Evolutionary conservation across 768 basidiomycete species (phyloP).

Genomic region (Phaffia tasmanica): DNA sequence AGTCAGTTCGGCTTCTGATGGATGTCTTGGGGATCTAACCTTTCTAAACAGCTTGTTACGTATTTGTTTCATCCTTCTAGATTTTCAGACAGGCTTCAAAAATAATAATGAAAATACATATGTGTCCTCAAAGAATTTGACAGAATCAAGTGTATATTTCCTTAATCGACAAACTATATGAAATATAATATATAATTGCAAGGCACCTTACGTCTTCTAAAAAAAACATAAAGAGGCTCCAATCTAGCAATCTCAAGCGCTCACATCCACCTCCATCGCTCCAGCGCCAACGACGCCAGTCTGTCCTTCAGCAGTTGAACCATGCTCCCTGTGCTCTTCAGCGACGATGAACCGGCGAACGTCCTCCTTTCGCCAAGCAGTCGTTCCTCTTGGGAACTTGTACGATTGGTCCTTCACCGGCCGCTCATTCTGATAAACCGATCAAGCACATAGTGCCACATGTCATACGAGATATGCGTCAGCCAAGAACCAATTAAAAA

Average conservation of each 20-base stretch:
- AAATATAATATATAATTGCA: too few relatives aligned
- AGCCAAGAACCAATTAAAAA: not conserved
- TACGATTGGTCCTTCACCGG: slow-evolving; percentile 37
- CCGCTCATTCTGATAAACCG: slow-evolving; percentile 35
- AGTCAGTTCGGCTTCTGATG: too few relatives aligned
- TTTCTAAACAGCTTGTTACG: too few relatives aligned
- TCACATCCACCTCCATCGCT: slow-evolving; percentile 24
- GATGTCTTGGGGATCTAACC: too few relatives aligned
- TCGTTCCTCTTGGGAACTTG: slow-evolving; percentile 72
- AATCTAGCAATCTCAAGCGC: slow-evolving; percentile 12
- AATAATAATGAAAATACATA: too few relatives aligned
- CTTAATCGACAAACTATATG: too few relatives aligned
- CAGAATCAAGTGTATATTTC: too few relatives aligned
- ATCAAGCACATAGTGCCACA: not conserved
- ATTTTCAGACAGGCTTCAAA: too few relatives aligned
- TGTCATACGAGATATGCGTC: not conserved
- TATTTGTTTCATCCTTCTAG: too few relatives aligned
- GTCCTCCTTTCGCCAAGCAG: slow-evolving; percentile 72
- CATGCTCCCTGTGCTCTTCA: slow-evolving; percentile 49
- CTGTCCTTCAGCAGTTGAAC: not conserved
- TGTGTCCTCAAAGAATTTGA: too few relatives aligned
- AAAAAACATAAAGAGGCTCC: not conserved
- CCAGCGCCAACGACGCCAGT: slow-evolving; percentile 14
- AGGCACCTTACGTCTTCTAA: not conserved
- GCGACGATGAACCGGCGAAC: slow-evolving; percentile 59